Conservation (phyloP, 106 monocot genomes). For the Allium cepa region DNA sequence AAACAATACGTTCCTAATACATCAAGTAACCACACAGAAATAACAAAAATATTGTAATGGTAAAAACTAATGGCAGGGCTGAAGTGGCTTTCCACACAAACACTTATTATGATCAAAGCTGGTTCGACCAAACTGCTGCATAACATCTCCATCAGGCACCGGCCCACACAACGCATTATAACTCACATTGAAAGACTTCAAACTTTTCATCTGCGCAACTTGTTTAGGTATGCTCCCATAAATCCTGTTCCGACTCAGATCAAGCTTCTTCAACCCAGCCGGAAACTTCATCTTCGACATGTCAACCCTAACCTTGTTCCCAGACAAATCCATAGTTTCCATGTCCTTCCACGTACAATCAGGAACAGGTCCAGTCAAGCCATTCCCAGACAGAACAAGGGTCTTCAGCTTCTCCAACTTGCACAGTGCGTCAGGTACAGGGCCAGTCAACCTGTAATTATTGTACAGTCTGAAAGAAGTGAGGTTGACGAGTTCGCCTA, state of each 20-base stretch:
- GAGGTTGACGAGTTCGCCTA: constrained; percentile 20
- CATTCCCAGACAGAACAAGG: constrained; percentile 37
- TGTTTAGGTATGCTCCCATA: constrained; percentile 7
- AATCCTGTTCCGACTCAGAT: constrained; percentile 12
- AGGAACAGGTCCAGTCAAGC: constrained; percentile 42
- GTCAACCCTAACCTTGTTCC: constrained; percentile 42
- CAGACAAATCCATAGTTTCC: constrained; percentile 20
- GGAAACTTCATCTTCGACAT: constrained; percentile 30
- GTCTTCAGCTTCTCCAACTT: constrained; percentile 13
- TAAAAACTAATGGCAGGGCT: constrained; percentile 3
- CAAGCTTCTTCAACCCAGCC: constrained; percentile 7
- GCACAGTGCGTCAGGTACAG: constrained; percentile 23
- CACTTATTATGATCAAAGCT: constrained; percentile 39
- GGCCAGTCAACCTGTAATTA: constrained; percentile 12
- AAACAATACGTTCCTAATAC: too few species aligned
- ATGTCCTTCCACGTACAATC: constrained; percentile 9
- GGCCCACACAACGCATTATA: constrained; percentile 42
- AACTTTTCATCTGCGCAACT: neutral
- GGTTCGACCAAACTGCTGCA: constrained; percentile 7
- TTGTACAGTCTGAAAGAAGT: constrained; percentile 16
- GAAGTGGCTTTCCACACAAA: constrained; percentile 43
- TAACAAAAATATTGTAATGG: too few species aligned
- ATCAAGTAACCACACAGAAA: too few species aligned
- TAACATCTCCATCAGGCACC: neutral
- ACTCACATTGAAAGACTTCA: constrained; percentile 32